Conservation (phyloP, 768 basidiomycete species). For the Kwoniella heveanensis region DNA sequence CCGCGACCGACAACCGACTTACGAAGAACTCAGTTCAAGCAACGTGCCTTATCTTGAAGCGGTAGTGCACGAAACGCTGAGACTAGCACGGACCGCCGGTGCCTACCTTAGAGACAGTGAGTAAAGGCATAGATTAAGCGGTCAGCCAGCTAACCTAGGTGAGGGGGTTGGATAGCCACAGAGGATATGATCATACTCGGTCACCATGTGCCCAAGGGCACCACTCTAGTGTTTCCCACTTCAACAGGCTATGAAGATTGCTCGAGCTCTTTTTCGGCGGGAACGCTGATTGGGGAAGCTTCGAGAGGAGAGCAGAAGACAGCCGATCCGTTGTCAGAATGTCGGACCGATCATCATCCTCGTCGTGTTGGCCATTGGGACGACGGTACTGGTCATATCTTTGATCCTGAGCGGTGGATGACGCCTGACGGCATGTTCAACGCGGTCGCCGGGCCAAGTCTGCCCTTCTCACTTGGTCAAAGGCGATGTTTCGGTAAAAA, state of each 20-base stretch:
- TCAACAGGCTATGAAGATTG: slow-evolving; percentile 28
- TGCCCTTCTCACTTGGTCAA: slow-evolving; percentile 48
- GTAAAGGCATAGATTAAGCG: not conserved
- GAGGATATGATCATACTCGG: slow-evolving; percentile 46
- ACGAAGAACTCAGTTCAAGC: slow-evolving; percentile 36
- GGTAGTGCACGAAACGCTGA: slow-evolving; percentile 41
- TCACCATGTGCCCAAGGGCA: slow-evolving; percentile 41
- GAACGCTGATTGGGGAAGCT: not conserved
- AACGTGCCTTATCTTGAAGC: slow-evolving; percentile 49
- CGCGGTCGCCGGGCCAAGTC: slow-evolving; percentile 37
- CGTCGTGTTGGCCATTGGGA: slow-evolving; percentile 32
- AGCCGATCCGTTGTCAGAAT: not conserved
- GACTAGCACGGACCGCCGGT: slow-evolving; percentile 41
- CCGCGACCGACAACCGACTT: slow-evolving; percentile 32
- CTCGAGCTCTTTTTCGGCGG: not conserved
- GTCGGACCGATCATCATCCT: not conserved
- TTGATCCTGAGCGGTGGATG: slow-evolving; percentile 49
- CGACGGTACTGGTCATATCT: slow-evolving; percentile 31
- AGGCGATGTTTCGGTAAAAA: slow-evolving; percentile 50
- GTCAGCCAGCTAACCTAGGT: no score
- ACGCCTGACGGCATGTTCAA: slow-evolving; percentile 36
- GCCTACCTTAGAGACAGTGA: slow-evolving; percentile 36
- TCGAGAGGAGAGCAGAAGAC: not conserved
- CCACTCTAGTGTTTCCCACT: slow-evolving; percentile 34
- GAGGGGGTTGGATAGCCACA: slow-evolving; percentile 18